These are phyloP conservation scores for Alternaria metachromatica DNA, from an alignment of 2,329 filamentous ascomycete genomes.

Conservation along the genomic window DNA sequence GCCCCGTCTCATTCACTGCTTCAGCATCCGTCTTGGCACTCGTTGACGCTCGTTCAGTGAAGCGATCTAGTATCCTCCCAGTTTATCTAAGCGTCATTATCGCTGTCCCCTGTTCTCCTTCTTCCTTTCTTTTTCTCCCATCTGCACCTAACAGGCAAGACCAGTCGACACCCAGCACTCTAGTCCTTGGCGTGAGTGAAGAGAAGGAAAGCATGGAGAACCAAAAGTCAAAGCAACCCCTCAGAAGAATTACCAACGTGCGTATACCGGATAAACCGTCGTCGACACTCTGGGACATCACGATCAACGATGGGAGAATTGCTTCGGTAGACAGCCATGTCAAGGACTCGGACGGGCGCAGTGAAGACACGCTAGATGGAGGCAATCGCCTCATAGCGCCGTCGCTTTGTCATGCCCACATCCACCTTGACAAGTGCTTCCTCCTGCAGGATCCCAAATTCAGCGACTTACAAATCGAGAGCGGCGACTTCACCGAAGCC, in stretches of 20 bases:
- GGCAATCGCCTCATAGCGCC: conserved; percentile 56
- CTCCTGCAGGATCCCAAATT: conserved; percentile 66
- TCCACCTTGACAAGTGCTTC: conserved; percentile 74
- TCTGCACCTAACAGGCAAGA: not conserved
- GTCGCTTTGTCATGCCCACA: conserved; percentile 73
- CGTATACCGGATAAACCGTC: conserved; percentile 42
- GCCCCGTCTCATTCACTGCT: conserved; percentile 16
- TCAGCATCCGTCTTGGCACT: conserved; percentile 16
- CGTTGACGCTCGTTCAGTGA: conserved; percentile 13
- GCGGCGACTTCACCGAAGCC: conserved; percentile 71
- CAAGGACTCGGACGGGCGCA: not conserved
- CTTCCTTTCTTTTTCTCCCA: conserved; percentile 24
- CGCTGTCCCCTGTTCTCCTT: conserved; percentile 25
- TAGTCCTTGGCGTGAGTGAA: not conserved
- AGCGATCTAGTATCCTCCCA: conserved; percentile 4
- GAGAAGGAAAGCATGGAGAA: conserved; percentile 7
- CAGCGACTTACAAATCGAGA: conserved; percentile 64
- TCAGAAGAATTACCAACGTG: conserved; percentile 43
- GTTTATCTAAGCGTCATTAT: conserved; percentile 21
- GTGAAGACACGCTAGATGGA: conserved; percentile 50
- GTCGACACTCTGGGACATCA: conserved; percentile 47
- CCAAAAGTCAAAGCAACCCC: conserved; percentile 9
- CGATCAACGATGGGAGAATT: conserved; percentile 43
- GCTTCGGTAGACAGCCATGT: conserved; percentile 43
- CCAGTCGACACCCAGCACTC: not conserved